Percentiles rank a stretch among this genome's conserved stretches.
phyloP scores from a whole-genome alignment of 768 basidiomycete genomes.

The Trametopsis cervina region DNA sequence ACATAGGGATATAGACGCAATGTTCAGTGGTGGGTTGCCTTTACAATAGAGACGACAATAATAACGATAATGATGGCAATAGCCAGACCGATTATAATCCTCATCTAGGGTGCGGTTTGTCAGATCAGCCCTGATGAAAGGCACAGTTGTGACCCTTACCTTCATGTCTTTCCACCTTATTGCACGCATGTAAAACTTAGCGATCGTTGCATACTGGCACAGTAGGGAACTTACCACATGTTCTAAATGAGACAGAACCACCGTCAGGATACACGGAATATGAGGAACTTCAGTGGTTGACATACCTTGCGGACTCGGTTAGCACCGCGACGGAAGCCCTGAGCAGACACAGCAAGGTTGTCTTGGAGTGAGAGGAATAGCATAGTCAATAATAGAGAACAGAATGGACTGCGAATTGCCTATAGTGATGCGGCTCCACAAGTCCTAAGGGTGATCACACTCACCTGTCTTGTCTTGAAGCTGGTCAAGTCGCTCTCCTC shows the following conservation, averaged over 20 bases:
- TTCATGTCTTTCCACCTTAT: constrained; percentile 97
- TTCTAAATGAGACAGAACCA: constrained; percentile 42
- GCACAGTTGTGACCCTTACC: constrained; percentile 35
- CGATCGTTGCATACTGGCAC: too few relatives aligned
- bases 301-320: constrained; percentile 94
- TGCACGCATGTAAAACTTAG: too few relatives aligned
- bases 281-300: constrained; percentile 12
- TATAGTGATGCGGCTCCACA: not conserved
- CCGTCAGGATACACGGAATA: not conserved
- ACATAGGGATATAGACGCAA: constrained; percentile 3
- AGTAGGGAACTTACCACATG: constrained; percentile 86
- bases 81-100: constrained; percentile 90
- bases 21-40: constrained; percentile 47
- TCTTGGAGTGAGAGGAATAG: constrained; percentile 39
- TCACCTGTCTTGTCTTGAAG: constrained; percentile 97
- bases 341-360: constrained; percentile 96
- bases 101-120: constrained; percentile 54
- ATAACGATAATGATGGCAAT: constrained; percentile 89
- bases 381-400: not conserved
- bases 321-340: constrained; percentile 95
- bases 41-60: constrained; percentile 93
- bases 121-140: constrained; percentile 1
- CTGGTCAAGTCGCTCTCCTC: constrained; percentile 90
- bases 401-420: not conserved
- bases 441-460: too few relatives aligned